phyloP scores from a whole-genome alignment of 257 asterid genomes.

The Nicotiana paniculata region DNA sequence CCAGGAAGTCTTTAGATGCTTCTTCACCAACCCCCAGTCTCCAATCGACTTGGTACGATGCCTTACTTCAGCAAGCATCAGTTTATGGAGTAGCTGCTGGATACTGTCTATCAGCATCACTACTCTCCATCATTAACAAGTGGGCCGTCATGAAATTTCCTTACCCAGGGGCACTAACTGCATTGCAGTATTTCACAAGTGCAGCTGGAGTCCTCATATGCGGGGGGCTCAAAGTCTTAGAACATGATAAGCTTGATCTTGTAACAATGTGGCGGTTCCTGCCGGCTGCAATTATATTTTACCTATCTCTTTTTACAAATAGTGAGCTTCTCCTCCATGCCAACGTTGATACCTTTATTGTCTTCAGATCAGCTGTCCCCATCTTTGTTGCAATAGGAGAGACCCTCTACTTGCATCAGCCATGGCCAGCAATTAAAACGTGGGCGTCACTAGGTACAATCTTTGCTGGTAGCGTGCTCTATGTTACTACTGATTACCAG shows the following conservation, averaged over 20 bases:
- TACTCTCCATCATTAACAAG: conserved; percentile 84
- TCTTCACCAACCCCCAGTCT: conserved; percentile 27
- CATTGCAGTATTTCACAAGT: conserved; percentile 88
- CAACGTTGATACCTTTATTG: conserved; percentile 88
- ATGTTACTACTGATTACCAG: conserved; percentile 81
- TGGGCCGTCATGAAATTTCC: conserved; percentile 99
- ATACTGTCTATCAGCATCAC: conserved; percentile 79
- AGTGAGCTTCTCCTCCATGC: conserved; percentile 97
- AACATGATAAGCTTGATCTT: conserved; percentile 75
- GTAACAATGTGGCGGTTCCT: conserved; percentile 82
- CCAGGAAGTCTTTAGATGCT: conserved; percentile 15
- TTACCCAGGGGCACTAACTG: conserved; percentile 90
- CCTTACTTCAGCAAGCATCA: conserved; percentile 59
- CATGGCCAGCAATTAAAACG: conserved; percentile 79
- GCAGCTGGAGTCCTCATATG: conserved; percentile 67
- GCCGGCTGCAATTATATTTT: conserved; percentile 90
- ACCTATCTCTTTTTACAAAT: conserved; percentile 77
- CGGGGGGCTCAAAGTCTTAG: conserved; percentile 62
- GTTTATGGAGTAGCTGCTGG: conserved; percentile 92
- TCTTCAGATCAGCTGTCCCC: conserved; percentile 91
- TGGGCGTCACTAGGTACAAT: conserved; percentile 79
- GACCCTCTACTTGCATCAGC: conserved; percentile 81
- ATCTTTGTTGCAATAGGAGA: conserved; percentile 90
- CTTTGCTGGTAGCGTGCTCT: conserved; percentile 82
- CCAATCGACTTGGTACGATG: conserved; percentile 38